Evolutionary conservation across 257 asterid species (phyloP), one percentile per base, ranked within the genome.

Genomic region (Sherardia arvensis): DNA sequence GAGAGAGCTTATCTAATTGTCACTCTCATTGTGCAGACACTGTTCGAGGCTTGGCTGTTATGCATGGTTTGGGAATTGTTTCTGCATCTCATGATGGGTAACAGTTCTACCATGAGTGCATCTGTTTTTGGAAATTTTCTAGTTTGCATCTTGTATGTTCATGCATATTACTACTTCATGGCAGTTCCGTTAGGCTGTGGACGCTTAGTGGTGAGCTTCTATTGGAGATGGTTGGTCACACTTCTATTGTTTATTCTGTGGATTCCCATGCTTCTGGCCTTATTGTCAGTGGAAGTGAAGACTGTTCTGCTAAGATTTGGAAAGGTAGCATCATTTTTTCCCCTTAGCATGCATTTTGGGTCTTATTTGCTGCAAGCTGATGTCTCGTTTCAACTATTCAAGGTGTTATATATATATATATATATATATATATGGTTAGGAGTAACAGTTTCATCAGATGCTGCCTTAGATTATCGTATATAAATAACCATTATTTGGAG

Each of bases 61-160:
- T 93, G 90, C 96, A 94, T 55, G 81, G 77, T 59, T 66, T 90
- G 65, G 99, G 99, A 77, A 67, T 93, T 69, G 81, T 93, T 64
- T 93, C 99, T 43, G 92, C 99, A 60, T 93, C 99, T 45, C 99
- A 93, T 77, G 99, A 93, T 79, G 96, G 99, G 99, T 90, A 76
- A 69, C 59, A 59, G 74, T 53, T 71, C 58, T 48, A 17, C 7
- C 25, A 29, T 38, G 36, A 59, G 29, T 71, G 33, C 29, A 26
- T 56, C 51, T 34, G 18, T 30, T 55, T 20, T 25, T 18, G 27
- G 43, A 20, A 27, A 47, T 11, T 17, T 22, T 27, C 64, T 23
- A 15, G 47, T 53, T 61, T 66, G 51, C 70, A 43, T 73, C 62
- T 54, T 56, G 23, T 49, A 40, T 53, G 22, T 53, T 25, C 23